Base-by-base conservation (phyloP, 345 rosid genomes). In the Populus deltoides region DNA sequence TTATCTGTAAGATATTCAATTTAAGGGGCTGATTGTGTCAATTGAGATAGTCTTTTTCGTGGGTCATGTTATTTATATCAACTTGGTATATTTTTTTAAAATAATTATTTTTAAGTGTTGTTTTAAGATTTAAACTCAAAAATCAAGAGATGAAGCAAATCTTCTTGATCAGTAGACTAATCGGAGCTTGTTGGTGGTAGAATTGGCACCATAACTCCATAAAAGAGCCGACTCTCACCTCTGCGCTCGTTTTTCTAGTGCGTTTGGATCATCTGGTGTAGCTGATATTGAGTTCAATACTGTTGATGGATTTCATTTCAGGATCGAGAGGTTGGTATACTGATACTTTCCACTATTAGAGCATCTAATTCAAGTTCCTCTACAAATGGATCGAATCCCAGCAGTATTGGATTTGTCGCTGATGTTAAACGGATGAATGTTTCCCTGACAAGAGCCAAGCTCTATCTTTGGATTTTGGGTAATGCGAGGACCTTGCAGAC, bases 271-370 rank as follows among this genome's bases (percentile, higher is more conserved):
- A 72, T 83, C 92, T 81, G 87, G 84, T 70, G 78, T 81, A 25
- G 90, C 93, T 74, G 89, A 92, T 77, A 93, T 96, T 90, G 99
- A 93, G 78, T 87, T 96, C 75, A 96, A 91, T 82, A 96, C 99
- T 17, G 94, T 93, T 49, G 99, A 93, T 73, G 99, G 99, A 67
- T 96, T 96, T 87, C 99, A 96, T 96, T 96, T 87, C 99, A 96
- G 83, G 98, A 97, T 65, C 86, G 97, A 66, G 99, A 96, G 85
- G 97, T 93, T 75, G 98, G 92, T 81, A 88, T 96, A 80, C 81
- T 96, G 78, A 88, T 96, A 72, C 87, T 96, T 71, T 96, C 98
- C 81, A 96, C 98, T 24, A 98, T 96, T 57, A 89, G 99, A 85
- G 99, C 98, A 66, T 81, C 91, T 66, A 83, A 84, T 77, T 79